Evolutionary conservation across 768 basidiomycete genomes (phyloP).

Genomic region (Hortiboletus flavorubellus): DNA sequence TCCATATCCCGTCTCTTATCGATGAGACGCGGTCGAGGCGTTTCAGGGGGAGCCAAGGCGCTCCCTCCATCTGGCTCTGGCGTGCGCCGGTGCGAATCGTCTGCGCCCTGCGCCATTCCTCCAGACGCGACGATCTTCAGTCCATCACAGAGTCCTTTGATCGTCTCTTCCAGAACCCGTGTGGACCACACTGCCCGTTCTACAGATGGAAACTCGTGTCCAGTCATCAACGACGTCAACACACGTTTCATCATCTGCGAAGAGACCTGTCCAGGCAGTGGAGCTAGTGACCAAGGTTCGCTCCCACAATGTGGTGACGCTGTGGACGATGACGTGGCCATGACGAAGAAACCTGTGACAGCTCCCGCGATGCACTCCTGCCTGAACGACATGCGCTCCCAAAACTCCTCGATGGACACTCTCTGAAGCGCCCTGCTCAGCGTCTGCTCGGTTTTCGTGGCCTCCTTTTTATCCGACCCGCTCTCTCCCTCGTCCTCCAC

Average conservation of each 20-base stretch:
- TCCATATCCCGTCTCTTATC: constrained; percentile 23
- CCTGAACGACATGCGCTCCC: constrained; percentile 95
- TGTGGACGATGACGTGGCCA: constrained; percentile 42
- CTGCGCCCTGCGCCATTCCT: constrained; percentile 15
- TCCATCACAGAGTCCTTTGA: constrained; percentile 71
- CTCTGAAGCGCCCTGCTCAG: constrained; percentile 50
- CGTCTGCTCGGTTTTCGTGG: constrained; percentile 35
- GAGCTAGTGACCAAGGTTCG: constrained; percentile 42
- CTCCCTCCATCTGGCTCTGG: constrained; percentile 36
- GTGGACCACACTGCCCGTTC: constrained; percentile 68
- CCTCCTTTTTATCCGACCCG: constrained; percentile 28
- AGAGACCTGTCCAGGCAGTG: constrained; percentile 60
- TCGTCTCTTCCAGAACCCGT: constrained; percentile 63
- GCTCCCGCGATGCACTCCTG: constrained; percentile 92
- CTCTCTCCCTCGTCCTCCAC: constrained; percentile 25
- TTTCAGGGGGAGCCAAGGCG: constrained; percentile 45
- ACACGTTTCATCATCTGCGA: constrained; percentile 68
- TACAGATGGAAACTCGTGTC: constrained; percentile 72
- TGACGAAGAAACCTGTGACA: constrained; percentile 90
- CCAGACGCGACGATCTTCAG: constrained; percentile 33
- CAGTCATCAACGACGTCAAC: constrained; percentile 61
- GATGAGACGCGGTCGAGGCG: constrained; percentile 43
- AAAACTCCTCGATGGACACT: constrained; percentile 79
- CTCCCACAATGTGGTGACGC: constrained; percentile 1
- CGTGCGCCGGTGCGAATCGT: constrained; percentile 34